Base-by-base conservation (phyloP, 1,284 basidiomycete genomes). In the Ceraceosorus bombacis region DNA sequence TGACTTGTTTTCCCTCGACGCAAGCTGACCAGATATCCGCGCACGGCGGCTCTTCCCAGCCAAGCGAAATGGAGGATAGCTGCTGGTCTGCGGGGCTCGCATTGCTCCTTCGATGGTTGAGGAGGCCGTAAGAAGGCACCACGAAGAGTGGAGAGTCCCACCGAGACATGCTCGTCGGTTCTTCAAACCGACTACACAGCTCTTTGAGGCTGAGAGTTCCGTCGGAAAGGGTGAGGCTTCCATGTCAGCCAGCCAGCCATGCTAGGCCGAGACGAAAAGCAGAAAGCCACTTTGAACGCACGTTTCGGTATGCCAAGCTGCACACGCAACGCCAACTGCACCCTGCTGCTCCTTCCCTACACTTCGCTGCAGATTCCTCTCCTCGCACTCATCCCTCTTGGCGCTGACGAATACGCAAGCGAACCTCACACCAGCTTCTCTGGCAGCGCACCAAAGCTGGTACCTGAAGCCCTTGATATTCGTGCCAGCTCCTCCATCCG, bases 61-160 rank as follows among this genome's bases (percentile, higher is more conserved):
- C 27, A 7, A 41, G 5, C 38, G 8, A 5, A 15, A 12, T 41
- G 17, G 56, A 5, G 9, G 27, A 27, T 50, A 36, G 17, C 46
- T 6, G 39, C 10, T 54, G 1, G 51, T 17, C 9, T 12, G 6
- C 27, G 3, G 27, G 27, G 27, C 27, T 27, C 27, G 27, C 27
- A 27, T 27, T 27, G 27, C 3, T 27, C 27, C 27, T 3, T 27
- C 3, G 27, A 36, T 37, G 15, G 9, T 51, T 15, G n/a, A 9
- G 12, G 15, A n/a, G 39, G 43, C 17, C 43, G 53, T 6, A 5
- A 5, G 9, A 40, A 5, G 59, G 39, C 6, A 96, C 79, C 1
- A 88, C 90, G 77, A 96, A 89, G 40, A 97, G 82, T 0, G 94
- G 94, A 0, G 91, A 88, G 78, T 98, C 94, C 94, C 94, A 98